phyloP scores from a whole-genome alignment of 2,329 filamentous ascomycete species.

The Biscogniauxia marginata region DNA sequence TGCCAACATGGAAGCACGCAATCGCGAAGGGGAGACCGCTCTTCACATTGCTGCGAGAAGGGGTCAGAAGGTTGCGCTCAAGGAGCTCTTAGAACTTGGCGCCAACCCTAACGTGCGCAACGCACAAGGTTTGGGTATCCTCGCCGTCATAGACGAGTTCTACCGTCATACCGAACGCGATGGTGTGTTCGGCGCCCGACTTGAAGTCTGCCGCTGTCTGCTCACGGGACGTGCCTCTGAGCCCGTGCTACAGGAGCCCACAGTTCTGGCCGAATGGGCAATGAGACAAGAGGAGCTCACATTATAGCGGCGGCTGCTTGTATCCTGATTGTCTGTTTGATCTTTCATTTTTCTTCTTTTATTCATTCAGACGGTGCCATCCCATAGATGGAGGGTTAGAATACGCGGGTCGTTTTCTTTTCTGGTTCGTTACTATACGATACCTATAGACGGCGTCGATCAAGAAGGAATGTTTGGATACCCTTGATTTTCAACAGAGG shows the following conservation, averaged over 20 bases:
- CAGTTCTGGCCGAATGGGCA: constrained; percentile 42
- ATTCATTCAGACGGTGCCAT: background rate
- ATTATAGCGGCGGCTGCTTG: background rate
- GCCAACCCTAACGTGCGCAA: constrained; percentile 50
- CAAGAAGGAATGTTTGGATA: background rate
- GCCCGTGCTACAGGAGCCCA: constrained; percentile 38
- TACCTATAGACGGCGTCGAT: background rate
- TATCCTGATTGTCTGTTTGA: background rate
- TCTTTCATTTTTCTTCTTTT: background rate
- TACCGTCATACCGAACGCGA: constrained; percentile 33
- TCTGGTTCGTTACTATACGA: background rate
- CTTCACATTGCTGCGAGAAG: constrained; percentile 53
- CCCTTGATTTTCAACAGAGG: background rate
- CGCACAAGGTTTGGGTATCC: constrained; percentile 41
- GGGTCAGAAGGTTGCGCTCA: constrained; percentile 52
- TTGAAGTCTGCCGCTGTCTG: constrained; percentile 46
- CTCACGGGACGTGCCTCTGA: constrained; percentile 38
- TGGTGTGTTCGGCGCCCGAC: constrained; percentile 38
- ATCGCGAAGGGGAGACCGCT: constrained; percentile 54
- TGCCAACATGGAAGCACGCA: constrained; percentile 49
- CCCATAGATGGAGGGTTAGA: background rate
- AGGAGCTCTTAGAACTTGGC: constrained; percentile 44
- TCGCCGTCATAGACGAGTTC: constrained; percentile 45
- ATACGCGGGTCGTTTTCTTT: background rate
- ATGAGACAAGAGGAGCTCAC: background rate